A percentile compares a stretch with the other conserved stretches of the same genome.
These are phyloP conservation scores for Calonectria crousiana DNA, from an alignment of 2,329 filamentous ascomycete species.

Conservation along the genomic window DNA sequence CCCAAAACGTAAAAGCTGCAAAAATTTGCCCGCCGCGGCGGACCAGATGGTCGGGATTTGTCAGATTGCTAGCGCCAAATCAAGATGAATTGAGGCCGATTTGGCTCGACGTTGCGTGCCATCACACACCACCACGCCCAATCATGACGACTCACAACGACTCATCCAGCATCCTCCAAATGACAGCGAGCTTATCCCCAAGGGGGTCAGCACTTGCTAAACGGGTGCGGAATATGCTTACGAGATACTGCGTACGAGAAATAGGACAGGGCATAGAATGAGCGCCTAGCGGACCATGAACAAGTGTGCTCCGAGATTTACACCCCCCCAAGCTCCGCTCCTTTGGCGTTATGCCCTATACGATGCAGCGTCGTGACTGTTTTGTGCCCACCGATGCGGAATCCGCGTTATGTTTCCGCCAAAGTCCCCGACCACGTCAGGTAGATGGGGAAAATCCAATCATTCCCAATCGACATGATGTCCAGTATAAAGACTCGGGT, in stretches of 20 bases:
- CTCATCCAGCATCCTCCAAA: slow-evolving; percentile 32
- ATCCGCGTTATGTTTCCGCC: slow-evolving; percentile 33
- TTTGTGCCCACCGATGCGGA: slow-evolving; percentile 30
- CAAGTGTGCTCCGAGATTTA: slow-evolving; percentile 38
- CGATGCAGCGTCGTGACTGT: slow-evolving; percentile 8
- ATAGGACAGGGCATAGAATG: slow-evolving; percentile 8
- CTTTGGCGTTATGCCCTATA: slow-evolving; percentile 38
- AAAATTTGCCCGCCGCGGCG: slow-evolving; percentile 32
- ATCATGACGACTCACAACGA: slow-evolving; percentile 26
- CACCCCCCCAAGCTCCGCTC: slow-evolving; percentile 29
- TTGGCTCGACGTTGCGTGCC: slow-evolving; percentile 10
- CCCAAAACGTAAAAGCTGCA: background rate
- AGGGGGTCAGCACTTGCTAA: slow-evolving; percentile 37
- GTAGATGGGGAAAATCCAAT: slow-evolving; percentile 5
- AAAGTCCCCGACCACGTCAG: slow-evolving; percentile 36
- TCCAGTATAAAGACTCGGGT: slow-evolving; percentile 36
- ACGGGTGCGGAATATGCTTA: slow-evolving; percentile 39
- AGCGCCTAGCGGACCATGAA: slow-evolving; percentile 34
- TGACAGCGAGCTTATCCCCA: slow-evolving; percentile 23
- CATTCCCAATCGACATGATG: background rate
- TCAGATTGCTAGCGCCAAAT: slow-evolving; percentile 19
- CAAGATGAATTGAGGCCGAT: slow-evolving; percentile 10
- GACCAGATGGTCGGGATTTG: slow-evolving; percentile 26
- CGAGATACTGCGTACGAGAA: slow-evolving; percentile 31
- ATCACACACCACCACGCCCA: slow-evolving; percentile 15